Evolutionary conservation across 2,329 filamentous ascomycete genomes (phyloP), one percentile per base, ranked within the genome.

Genomic region (Fonsecaea erecta): DNA sequence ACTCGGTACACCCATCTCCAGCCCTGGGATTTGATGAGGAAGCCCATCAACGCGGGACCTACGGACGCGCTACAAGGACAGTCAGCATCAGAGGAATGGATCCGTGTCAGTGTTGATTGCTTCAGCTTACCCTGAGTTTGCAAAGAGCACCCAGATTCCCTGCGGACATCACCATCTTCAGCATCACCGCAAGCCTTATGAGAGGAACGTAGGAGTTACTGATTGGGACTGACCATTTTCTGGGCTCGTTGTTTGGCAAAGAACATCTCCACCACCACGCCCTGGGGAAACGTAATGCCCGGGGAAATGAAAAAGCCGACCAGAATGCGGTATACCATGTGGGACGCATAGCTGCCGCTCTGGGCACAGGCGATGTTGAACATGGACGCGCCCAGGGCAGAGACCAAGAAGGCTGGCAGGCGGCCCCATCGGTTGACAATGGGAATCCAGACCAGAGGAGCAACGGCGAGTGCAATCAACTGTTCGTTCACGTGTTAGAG

Each of bases 191-290:
- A 37, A 8, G 1, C 3, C 11, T 24, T 3, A 53, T 30, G 8
- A 53, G 48, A 4, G 48, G 7, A 6, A 46, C 16, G 5, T 5
- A 34, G 6, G 32, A 34, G 32, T 12, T 34, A 9, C 14, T 18
- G 43, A 18, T 48, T 48, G 5, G n/a, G n/a, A 48, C 43, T 37
- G 9, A 21, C 53, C 53, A 56, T 56, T 37, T 56, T 56, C n/a
- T 56, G 53, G n/a, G 28, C 53, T 28, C 53, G n/a, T 18, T 56
- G 3, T n/a, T 56, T 56, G 3, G 53, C 53, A 11, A 56, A 56
- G 53, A 56, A 56, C 53, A 56, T 35, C 16, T 56, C 53, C 14
- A 56, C 53, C 7, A 56, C 53, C 3, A 56, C 53, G n/a, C 28
- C 53, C 32, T 37, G 28, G 9, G n/a, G n/a, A 4, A 56, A 3